These are phyloP conservation scores for Blastomyces gilchristii DNA, from an alignment of 2,329 filamentous ascomycete species.

Conservation along the genomic window DNA sequence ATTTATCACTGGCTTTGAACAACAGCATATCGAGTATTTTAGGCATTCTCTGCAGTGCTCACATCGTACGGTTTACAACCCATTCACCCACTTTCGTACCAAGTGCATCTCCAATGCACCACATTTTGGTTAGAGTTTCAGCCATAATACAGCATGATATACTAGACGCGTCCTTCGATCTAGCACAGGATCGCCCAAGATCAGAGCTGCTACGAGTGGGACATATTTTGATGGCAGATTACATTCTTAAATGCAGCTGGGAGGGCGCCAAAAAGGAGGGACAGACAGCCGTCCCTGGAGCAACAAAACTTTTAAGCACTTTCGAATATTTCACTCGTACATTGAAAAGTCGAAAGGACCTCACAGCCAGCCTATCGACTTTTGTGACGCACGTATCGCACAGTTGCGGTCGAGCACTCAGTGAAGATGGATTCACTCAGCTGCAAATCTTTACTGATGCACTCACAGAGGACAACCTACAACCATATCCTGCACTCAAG, in stretches of 20 bases:
- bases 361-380: constrained; percentile 27
- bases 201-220: constrained; percentile 11
- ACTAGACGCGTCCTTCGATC: background rate
- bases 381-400: constrained; percentile 28
- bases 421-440: constrained; percentile 18
- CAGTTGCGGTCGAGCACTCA: constrained; percentile 22
- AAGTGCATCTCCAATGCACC: constrained; percentile 9
- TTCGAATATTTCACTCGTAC: constrained; percentile 24
- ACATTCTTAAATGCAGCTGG: constrained; percentile 6
- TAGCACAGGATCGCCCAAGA: background rate
- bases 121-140: constrained; percentile 10
- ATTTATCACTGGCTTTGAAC: constrained; percentile 11
- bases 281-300: background rate
- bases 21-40: constrained; percentile 17
- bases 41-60: constrained; percentile 12
- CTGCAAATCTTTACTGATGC: constrained; percentile 19
- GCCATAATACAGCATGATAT: constrained; percentile 11
- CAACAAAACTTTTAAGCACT: constrained; percentile 13
- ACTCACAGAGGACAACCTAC: constrained; percentile 20
- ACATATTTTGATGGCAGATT: constrained; percentile 15
- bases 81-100: background rate
- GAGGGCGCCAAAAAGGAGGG: background rate
- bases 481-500: constrained; percentile 18
- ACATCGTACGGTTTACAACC: constrained; percentile 10
- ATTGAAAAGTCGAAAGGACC: constrained; percentile 23